Conservation (phyloP, 495 filamentous ascomycete genomes). For the Cairneyella variabilis region DNA sequence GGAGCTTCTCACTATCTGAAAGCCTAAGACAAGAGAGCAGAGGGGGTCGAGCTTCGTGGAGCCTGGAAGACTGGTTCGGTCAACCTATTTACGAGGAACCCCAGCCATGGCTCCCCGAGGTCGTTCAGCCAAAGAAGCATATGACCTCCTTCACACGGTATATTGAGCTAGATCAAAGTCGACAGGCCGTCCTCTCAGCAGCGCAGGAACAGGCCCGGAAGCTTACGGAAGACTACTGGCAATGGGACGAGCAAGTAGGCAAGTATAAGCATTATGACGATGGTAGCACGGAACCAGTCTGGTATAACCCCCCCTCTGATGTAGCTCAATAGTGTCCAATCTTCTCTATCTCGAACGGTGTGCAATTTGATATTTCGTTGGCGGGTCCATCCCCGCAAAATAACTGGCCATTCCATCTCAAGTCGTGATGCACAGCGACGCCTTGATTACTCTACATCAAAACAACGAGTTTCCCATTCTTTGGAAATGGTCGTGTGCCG, state of each 20-base stretch:
- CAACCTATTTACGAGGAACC: neutral
- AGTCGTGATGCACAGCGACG: too few species aligned
- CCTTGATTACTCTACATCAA: too few species aligned
- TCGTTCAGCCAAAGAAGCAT: neutral
- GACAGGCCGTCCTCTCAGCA: neutral
- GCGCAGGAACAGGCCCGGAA: neutral
- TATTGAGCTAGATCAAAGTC: neutral
- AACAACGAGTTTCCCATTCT: too few species aligned
- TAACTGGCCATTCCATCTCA: too few species aligned
- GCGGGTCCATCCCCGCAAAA: too few species aligned
- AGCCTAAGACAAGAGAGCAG: too few species aligned
- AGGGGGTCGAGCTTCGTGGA: too few species aligned
- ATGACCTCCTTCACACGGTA: neutral
- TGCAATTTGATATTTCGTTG: too few species aligned
- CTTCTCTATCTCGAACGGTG: too few species aligned
- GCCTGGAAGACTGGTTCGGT: neutral
- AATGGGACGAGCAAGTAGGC: slow-evolving; percentile 2
- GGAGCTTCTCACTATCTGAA: too few species aligned
- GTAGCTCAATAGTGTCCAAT: too few species aligned
- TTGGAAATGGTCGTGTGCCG: too few species aligned
- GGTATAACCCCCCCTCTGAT: slow-evolving; percentile 16
- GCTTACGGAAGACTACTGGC: neutral
- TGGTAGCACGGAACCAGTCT: slow-evolving; percentile 4
- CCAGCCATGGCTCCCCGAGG: neutral
- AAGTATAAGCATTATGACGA: slow-evolving; percentile 13